Evolutionary conservation across 2,329 filamentous ascomycete species (phyloP).

Genomic region (Colletotrichum graminicola): DNA sequence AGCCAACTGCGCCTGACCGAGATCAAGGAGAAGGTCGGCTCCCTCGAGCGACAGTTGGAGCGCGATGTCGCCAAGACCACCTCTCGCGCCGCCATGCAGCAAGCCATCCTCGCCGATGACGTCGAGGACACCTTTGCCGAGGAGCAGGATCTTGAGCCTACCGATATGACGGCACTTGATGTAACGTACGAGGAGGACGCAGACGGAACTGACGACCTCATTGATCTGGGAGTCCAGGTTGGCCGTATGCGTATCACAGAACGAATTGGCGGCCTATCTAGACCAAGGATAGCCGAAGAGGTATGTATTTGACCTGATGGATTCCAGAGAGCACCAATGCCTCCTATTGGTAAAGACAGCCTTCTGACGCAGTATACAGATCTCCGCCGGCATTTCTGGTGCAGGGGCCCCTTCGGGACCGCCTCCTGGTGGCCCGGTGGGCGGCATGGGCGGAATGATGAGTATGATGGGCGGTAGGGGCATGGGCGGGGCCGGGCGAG

Average conservation of each 20-base stretch:
- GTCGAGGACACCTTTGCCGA: constrained; percentile 71
- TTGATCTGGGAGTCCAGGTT: constrained; percentile 78
- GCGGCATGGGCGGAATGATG: constrained; percentile 38
- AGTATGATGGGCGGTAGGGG: constrained; percentile 33
- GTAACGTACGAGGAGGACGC: constrained; percentile 75
- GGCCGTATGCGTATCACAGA: constrained; percentile 81
- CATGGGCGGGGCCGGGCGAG: constrained; percentile 37
- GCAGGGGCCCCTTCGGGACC: constrained; percentile 40
- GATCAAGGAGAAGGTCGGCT: constrained; percentile 83
- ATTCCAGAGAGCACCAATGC: background rate
- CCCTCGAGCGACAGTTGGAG: constrained; percentile 77
- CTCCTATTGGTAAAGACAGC: background rate
- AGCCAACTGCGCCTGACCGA: constrained; percentile 78
- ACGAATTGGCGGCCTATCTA: constrained; percentile 78
- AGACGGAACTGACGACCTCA: constrained; percentile 70
- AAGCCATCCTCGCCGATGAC: constrained; percentile 61
- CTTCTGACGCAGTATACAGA: constrained; percentile 45
- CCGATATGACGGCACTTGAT: constrained; percentile 72
- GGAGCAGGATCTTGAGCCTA: constrained; percentile 70
- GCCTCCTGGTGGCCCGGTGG: constrained; percentile 37
- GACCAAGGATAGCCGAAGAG: constrained; percentile 78
- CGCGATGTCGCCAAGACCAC: constrained; percentile 70
- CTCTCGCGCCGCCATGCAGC: constrained; percentile 48
- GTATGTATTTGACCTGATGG: constrained; percentile 55
- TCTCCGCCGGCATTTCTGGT: constrained; percentile 51